These are phyloP conservation scores for Aurinia saxatilis DNA, from an alignment of 345 rosid genomes.

Conservation along the genomic window DNA sequence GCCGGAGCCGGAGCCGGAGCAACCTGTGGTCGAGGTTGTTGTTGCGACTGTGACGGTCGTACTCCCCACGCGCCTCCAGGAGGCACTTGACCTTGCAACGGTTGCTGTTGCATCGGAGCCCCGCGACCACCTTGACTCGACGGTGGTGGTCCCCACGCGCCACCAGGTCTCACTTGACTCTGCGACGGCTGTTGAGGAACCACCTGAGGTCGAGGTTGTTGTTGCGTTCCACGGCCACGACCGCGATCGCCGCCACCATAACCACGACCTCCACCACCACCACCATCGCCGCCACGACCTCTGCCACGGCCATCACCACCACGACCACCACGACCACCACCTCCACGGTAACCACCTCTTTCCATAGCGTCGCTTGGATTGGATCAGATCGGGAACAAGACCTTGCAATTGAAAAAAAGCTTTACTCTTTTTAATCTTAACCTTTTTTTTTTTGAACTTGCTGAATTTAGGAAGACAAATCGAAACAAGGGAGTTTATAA, in stretches of 20 bases:
- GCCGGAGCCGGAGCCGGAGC: too few relatives aligned
- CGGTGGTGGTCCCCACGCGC: slow-evolving; percentile 21
- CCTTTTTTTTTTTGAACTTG: too few relatives aligned
- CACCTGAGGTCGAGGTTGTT: too few relatives aligned
- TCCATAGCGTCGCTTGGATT: slow-evolving; percentile 40
- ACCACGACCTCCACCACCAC: slow-evolving; percentile 5
- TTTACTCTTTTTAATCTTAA: not conserved
- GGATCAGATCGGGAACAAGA: slow-evolving; percentile 23
- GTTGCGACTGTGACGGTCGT: not conserved
- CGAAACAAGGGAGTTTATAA: too few relatives aligned
- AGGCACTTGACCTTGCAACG: not conserved
- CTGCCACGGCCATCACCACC: not conserved
- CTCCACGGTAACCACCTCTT: slow-evolving; percentile 31
- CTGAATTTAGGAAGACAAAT: too few relatives aligned
- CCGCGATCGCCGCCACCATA: not conserved
- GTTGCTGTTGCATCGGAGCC: not conserved
- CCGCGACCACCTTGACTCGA: slow-evolving; percentile 13
- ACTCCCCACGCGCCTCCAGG: not conserved
- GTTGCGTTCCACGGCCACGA: not conserved
- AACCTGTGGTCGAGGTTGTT: not conserved
- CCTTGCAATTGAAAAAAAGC: too few relatives aligned
- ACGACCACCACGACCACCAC: slow-evolving; percentile 10
- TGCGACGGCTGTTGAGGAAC: too few relatives aligned
- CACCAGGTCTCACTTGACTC: too few relatives aligned
- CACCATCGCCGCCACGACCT: not conserved